Percentiles rank a stretch among this genome's conserved stretches.
Evolutionary conservation across 148 eudicot species (phyloP).

Genomic region (Nepenthes gracilis): DNA sequence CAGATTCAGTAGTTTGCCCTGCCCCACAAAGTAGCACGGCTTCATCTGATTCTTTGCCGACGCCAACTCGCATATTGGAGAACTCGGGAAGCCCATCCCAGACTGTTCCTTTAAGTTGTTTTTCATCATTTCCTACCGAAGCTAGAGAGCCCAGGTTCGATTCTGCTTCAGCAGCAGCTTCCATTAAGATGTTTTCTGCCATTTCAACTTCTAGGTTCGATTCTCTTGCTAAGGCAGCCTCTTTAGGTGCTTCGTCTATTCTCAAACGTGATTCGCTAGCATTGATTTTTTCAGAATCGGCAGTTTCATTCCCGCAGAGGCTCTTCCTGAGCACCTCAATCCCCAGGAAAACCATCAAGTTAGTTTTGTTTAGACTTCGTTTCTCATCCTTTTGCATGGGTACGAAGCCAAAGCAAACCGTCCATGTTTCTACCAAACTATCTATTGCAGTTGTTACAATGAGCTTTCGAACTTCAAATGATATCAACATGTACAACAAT

Average conservation of each 20-base stretch:
- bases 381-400: slow-evolving; percentile 64
- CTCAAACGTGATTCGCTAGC: slow-evolving; percentile 9
- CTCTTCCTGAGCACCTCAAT: slow-evolving; percentile 79
- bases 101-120: neutral
- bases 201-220: neutral
- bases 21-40: neutral
- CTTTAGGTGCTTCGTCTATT: slow-evolving; percentile 10
- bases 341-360: slow-evolving; percentile 96
- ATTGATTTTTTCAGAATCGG: slow-evolving; percentile 9
- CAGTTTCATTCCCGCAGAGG: slow-evolving; percentile 20
- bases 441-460: slow-evolving; percentile 72
- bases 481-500: slow-evolving; percentile 61
- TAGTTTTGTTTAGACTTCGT: slow-evolving; percentile 43
- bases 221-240: slow-evolving; percentile 7
- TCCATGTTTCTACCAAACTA: slow-evolving; percentile 81
- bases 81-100: neutral
- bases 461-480: slow-evolving; percentile 79
- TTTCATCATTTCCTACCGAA: slow-evolving; percentile 2
- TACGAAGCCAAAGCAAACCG: slow-evolving; percentile 71
- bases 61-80: slow-evolving; percentile 3
- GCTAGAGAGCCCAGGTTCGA: neutral
- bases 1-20: neutral
- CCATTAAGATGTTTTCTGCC: neutral
- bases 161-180: neutral
- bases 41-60: slow-evolving; percentile 5